Percentiles rank a stretch among this genome's conserved stretches.
Evolutionary conservation across 306 rosid species (phyloP).

Genomic region (Rubus parviflorus): DNA sequence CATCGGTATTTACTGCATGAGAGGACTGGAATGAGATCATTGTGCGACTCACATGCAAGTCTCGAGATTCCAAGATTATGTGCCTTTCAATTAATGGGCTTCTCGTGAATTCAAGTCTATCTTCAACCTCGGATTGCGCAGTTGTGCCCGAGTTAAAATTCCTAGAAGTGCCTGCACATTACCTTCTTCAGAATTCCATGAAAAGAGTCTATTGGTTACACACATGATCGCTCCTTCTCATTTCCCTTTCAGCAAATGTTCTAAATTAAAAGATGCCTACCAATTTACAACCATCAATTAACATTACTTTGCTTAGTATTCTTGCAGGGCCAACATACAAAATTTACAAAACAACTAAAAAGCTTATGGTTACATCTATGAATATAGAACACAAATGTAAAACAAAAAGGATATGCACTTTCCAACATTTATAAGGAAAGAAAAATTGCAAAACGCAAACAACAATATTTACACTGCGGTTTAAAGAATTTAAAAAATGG

Average conservation of each 20-base stretch:
- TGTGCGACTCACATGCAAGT: not conserved
- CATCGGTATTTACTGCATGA: too few relatives aligned
- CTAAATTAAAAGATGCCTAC: not conserved
- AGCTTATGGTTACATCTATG: not conserved
- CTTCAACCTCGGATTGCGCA: constrained; percentile 2
- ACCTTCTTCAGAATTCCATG: not conserved
- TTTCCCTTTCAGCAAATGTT: not conserved
- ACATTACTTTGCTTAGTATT: not conserved
- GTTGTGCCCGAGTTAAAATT: not conserved
- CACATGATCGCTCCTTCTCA: not conserved
- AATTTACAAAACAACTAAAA: not conserved
- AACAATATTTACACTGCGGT: not conserved
- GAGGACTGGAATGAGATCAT: not conserved
- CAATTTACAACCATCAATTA: not conserved
- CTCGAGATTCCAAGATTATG: not conserved
- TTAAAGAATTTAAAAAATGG: not conserved
- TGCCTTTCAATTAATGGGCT: not conserved
- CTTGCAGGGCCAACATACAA: too few relatives aligned
- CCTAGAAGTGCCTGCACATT: not conserved
- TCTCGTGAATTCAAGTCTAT: not conserved
- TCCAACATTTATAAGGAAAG: not conserved
- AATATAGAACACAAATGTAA: not conserved
- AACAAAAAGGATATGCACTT: not conserved
- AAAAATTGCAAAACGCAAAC: not conserved
- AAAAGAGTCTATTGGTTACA: not conserved